These are phyloP conservation scores for Alternaria hordeiaustralica DNA, from an alignment of 2,329 filamentous ascomycete species.

Conservation along the genomic window DNA sequence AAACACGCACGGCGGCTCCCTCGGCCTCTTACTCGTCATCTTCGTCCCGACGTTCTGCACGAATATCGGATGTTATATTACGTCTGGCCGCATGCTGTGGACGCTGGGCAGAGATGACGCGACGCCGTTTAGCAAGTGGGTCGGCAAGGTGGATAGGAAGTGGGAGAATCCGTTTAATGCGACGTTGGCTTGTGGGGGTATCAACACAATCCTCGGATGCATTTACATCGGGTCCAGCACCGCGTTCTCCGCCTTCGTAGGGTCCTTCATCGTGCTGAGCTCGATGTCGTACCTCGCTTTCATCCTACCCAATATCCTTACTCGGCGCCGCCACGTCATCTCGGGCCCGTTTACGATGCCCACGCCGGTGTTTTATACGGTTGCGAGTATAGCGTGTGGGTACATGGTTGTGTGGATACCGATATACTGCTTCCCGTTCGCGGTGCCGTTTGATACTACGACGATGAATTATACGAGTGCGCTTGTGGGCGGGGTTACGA, in stretches of 20 bases:
- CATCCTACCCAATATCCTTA: constrained; percentile 60
- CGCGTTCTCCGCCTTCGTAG: constrained; percentile 72
- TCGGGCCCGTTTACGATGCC: constrained; percentile 67
- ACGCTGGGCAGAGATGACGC: constrained; percentile 65
- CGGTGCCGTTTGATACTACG: constrained; percentile 53
- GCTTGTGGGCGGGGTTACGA: constrained; percentile 60
- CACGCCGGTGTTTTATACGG: constrained; percentile 47
- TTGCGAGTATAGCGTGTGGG: constrained; percentile 60
- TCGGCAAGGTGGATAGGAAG: constrained; percentile 56
- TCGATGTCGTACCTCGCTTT: constrained; percentile 67
- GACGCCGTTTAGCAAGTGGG: constrained; percentile 58
- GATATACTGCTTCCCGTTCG: constrained; percentile 66
- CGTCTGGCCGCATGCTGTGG: constrained; percentile 68
- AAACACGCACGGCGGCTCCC: constrained; percentile 47
- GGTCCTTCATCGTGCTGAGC: constrained; percentile 63
- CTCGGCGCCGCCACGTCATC: constrained; percentile 50
- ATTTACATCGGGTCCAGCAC: constrained; percentile 71
- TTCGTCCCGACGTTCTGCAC: constrained; percentile 61
- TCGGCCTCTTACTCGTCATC: constrained; percentile 59
- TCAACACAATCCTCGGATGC: constrained; percentile 64
- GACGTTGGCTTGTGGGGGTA: constrained; percentile 57
- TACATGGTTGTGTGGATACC: constrained; percentile 69
- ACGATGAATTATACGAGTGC: constrained; percentile 63
- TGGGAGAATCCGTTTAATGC: constrained; percentile 63
- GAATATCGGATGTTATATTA: constrained; percentile 65